phyloP scores from a whole-genome alignment of 306 rosid genomes.

The Cicer chorassanicum region DNA sequence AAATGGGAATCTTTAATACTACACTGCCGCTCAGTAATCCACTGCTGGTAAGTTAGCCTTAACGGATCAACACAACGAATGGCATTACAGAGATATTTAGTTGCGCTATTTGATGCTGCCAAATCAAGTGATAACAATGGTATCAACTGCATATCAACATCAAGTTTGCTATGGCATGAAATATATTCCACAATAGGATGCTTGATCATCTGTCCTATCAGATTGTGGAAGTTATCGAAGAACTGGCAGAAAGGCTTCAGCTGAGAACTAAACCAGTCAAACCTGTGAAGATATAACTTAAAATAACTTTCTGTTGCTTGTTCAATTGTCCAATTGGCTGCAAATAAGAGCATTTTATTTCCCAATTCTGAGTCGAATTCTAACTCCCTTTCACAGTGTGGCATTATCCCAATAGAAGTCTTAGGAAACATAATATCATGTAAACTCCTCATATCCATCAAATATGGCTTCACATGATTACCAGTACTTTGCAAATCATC shows the following conservation, averaged over 20 bases:
- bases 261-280: slow-evolving; percentile 64
- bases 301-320: slow-evolving; percentile 77
- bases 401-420: slow-evolving; percentile 42
- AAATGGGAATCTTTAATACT: slow-evolving; percentile 44
- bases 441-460: slow-evolving; percentile 54
- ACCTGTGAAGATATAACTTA: slow-evolving; percentile 66
- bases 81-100: slow-evolving; percentile 57
- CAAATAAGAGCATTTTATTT: slow-evolving; percentile 67
- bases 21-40: slow-evolving; percentile 56
- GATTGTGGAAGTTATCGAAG: slow-evolving; percentile 49
- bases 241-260: slow-evolving; percentile 65
- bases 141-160: slow-evolving; percentile 51
- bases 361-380: slow-evolving; percentile 51
- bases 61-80: slow-evolving; percentile 60
- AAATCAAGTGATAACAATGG: slow-evolving; percentile 71
- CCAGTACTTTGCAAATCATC: slow-evolving; percentile 34
- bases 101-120: slow-evolving; percentile 47
- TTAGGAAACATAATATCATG: slow-evolving; percentile 57
- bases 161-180: slow-evolving; percentile 42
- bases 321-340: slow-evolving; percentile 85
- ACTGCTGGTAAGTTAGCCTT: slow-evolving; percentile 64
- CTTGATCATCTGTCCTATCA: slow-evolving; percentile 53
- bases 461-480: slow-evolving; percentile 38
- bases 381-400: slow-evolving; percentile 35
- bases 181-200: slow-evolving; percentile 81